Base-by-base conservation (phyloP, 2,329 filamentous ascomycete genomes). In the Septoria linicola region DNA sequence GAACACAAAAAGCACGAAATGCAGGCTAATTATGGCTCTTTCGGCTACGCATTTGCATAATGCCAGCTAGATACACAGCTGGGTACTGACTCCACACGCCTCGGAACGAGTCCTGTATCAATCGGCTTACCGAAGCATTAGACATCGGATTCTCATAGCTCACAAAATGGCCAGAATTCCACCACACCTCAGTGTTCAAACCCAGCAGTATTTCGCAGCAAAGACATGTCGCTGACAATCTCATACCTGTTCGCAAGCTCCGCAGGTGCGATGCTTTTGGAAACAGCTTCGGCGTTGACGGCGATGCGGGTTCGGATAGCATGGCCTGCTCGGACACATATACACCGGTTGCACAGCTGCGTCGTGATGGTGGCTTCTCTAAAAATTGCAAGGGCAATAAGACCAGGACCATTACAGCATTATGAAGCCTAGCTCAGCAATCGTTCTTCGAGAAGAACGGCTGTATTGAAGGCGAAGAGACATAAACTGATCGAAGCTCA, bases 401-500 rank as follows among this genome's bases (percentile, higher is more conserved):
- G 31, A 16, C 5, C 31, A 34, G 31, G 31, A 34, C 31, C 4
- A 34, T 16, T 34, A 13, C 4, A 13, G 14, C 31, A 16, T 5
- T 6, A 34, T 4, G 4, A 34, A 13, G 4, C n/a, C 31, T 5
- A 16, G 6, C 11, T 13, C 31, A n/a, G n/a, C 6, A 5, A 16
- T 6, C 31, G 13, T n/a, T 6, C 13, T 34, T n/a, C 31, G 11
- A 34, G 31, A 27, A 5, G 5, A 27, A 5, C 23, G 23, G 10
- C 23, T 10, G 10, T 10, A 5, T 5, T 5, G 23, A 27, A 27
- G 23, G 50, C 44, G 55, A 59, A 46, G 39, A 44, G 23, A 27
- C 23, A 27, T 10, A 27, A 10, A 10, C 23, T 27, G 23, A 5
- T 5, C 23, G 10, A 10, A 21, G 11, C 41, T 41, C 40, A 2